phyloP scores from a whole-genome alignment of 495 filamentous ascomycete species.

The Copromyces sp. region DNA sequence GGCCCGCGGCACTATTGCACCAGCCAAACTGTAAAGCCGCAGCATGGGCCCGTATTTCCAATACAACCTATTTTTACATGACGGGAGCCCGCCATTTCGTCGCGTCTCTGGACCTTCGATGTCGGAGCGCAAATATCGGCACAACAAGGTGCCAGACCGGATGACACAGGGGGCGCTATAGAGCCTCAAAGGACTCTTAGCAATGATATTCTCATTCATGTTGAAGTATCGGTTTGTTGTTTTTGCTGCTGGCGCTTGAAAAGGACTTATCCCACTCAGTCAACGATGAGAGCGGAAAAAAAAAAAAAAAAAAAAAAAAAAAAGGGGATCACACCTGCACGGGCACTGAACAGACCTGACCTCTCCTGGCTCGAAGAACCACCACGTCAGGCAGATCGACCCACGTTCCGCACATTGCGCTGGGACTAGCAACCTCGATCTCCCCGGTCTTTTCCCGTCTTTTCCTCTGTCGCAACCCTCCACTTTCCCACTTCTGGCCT shows the following conservation, averaged over 20 bases:
- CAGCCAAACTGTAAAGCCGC: background rate
- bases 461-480: conserved; percentile 25
- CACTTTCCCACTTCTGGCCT: conserved; percentile 12
- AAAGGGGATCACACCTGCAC: conserved; percentile 15
- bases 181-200: background rate
- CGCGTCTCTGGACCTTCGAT: background rate
- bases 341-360: background rate
- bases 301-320: background rate
- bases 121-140: background rate
- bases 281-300: conserved; percentile 5
- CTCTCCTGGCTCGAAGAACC: conserved; percentile 1
- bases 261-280: conserved; percentile 2
- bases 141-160: background rate
- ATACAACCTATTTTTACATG: background rate
- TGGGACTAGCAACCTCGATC: conserved; percentile 23
- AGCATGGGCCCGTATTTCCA: background rate
- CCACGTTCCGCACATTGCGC: conserved; percentile 24
- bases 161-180: background rate
- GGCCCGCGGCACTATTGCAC: background rate
- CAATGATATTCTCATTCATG: background rate
- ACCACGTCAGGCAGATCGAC: conserved; percentile 23
- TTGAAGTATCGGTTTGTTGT: background rate
- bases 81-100: background rate
- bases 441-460: conserved; percentile 25
- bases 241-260: background rate